These are phyloP conservation scores for Kitagawia praeruptora DNA, from an alignment of 129 eudicot species.

Conservation along the genomic window DNA sequence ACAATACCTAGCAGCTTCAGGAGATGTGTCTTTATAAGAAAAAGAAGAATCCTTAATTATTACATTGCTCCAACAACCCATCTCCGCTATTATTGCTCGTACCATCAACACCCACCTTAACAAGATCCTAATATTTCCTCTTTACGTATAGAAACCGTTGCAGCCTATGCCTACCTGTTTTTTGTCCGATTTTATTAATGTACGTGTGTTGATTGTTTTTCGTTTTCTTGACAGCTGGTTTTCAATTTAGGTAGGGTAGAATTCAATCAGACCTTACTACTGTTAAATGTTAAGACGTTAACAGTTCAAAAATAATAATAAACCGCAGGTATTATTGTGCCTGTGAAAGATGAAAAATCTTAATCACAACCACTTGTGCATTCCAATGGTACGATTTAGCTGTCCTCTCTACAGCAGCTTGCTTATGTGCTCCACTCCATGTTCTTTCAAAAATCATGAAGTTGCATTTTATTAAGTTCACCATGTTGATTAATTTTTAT, in stretches of 20 bases:
- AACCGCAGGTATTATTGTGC: not conserved
- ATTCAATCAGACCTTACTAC: not conserved
- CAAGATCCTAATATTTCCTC: no score
- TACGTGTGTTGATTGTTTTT: slow-evolving; percentile 20
- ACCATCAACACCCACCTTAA: no score
- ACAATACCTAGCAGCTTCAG: no score
- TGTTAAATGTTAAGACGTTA: not conserved
- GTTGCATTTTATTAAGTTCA: not conserved
- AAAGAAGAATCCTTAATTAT: no score
- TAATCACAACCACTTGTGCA: not conserved
- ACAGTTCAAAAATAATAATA: not conserved
- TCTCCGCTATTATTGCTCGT: no score
- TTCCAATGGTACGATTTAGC: not conserved
- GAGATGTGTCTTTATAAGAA: no score
- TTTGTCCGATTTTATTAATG: slow-evolving; percentile 62
- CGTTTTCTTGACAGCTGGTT: not conserved
- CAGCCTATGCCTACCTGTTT: slow-evolving; percentile 60
- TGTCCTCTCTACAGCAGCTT: not conserved
- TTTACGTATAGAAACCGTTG: no score
- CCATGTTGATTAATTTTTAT: not conserved
- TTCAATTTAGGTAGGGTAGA: not conserved
- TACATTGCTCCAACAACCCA: no score
- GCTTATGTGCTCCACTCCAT: not conserved
- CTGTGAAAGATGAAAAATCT: not conserved
- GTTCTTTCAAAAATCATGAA: not conserved